Percentiles rank a stretch among this genome's conserved stretches.
These are phyloP conservation scores for Glycine latifolia DNA, from an alignment of 306 rosid genomes.

Conservation along the genomic window DNA sequence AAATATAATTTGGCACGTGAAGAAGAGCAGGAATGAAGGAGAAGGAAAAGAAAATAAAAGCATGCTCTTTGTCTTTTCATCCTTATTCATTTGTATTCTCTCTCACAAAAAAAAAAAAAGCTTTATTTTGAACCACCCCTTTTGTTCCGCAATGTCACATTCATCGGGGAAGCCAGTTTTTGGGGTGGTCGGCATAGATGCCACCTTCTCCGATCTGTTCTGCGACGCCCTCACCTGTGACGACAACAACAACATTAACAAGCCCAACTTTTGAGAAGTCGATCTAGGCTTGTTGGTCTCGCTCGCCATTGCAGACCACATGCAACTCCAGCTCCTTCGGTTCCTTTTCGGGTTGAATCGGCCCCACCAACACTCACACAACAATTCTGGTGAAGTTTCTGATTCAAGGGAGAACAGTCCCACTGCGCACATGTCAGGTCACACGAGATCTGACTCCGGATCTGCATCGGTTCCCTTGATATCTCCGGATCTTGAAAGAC, in stretches of 20 bases:
- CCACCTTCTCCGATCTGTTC: constrained; percentile 64
- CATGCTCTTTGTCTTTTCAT: constrained; percentile 36
- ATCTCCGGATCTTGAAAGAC: constrained; percentile 67
- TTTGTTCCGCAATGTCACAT: constrained; percentile 71
- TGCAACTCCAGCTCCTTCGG: constrained; percentile 94
- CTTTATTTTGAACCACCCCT: constrained; percentile 11
- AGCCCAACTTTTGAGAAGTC: constrained; percentile 88
- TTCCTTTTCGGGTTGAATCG: constrained; percentile 77
- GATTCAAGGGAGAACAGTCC: constrained; percentile 90
- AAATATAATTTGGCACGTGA: no score
- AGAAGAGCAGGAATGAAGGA: no score
- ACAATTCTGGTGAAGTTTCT: constrained; percentile 90
- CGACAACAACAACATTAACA: constrained; percentile 61
- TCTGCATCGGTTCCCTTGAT: constrained; percentile 49
- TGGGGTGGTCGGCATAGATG: constrained; percentile 42
- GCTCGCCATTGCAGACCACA: constrained; percentile 74
- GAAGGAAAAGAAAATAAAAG: constrained; percentile 44
- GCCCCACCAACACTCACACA: constrained; percentile 44
- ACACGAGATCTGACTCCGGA: constrained; percentile 75
- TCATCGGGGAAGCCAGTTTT: constrained; percentile 66
- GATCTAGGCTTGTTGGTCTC: constrained; percentile 90
- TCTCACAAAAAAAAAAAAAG: background rate
- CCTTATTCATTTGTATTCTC: constrained; percentile 17
- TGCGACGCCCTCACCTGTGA: constrained; percentile 60
- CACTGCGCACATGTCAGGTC: constrained; percentile 65